Percentiles rank a stretch among this genome's conserved stretches.
Conservation (phyloP, 352 stramenopile genomes). For the Nothophytophthora sp. region DNA sequence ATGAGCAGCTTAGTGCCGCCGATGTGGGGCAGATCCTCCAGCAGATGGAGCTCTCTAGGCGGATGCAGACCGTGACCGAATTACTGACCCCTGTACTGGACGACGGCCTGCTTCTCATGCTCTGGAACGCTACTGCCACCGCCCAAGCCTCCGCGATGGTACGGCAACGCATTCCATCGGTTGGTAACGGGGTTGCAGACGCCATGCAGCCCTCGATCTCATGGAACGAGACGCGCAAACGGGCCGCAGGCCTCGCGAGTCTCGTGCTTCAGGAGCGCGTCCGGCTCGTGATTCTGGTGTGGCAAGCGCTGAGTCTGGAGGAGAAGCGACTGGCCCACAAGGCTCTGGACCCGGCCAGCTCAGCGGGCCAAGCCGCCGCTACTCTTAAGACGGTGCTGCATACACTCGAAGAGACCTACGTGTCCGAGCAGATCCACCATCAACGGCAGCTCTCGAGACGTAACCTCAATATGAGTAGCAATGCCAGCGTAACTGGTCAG, state of each 20-base stretch:
- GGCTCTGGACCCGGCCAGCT: constrained; percentile 22
- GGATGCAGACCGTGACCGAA: constrained; percentile 36
- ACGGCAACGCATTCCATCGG: background rate
- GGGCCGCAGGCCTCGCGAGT: constrained; percentile 40
- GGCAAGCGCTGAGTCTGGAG: constrained; percentile 52
- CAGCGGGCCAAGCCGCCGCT: constrained; percentile 9
- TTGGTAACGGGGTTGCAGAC: background rate
- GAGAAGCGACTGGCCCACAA: constrained; percentile 45
- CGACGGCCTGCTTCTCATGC: constrained; percentile 55
- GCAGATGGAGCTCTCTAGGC: constrained; percentile 33
- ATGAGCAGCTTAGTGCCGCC: constrained; percentile 30
- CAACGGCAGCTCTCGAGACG: constrained; percentile 31
- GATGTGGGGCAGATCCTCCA: constrained; percentile 28
- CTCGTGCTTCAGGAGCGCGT: constrained; percentile 68
- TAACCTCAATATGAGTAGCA: constrained; percentile 21
- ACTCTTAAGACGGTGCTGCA: constrained; percentile 46
- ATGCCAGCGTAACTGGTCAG: constrained; percentile 9
- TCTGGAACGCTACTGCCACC: constrained; percentile 66
- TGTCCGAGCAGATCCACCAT: constrained; percentile 58
- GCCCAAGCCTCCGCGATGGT: constrained; percentile 18
- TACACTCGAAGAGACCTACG: constrained; percentile 62
- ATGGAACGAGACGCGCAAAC: constrained; percentile 33
- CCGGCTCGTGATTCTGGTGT: constrained; percentile 47
- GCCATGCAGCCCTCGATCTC: constrained; percentile 8
- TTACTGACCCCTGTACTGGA: constrained; percentile 50